Base-by-base conservation (phyloP, 176 grass and related monocot species). In the Secale cereale region DNA sequence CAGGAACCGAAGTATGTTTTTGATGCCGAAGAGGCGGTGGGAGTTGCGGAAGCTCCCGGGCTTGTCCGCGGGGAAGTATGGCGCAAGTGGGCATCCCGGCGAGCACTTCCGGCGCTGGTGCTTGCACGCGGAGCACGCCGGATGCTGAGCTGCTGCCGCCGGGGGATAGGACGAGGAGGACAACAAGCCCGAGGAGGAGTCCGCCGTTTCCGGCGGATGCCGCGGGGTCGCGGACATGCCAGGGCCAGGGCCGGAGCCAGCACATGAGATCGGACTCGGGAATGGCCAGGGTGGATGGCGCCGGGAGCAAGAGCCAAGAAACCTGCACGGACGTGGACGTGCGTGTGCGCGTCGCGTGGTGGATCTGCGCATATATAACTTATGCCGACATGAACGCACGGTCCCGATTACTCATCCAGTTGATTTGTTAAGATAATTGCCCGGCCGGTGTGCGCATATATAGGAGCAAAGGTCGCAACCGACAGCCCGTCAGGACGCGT, bases 101-200 rank as follows among this genome's bases (percentile, higher is more conserved):
- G 19, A 4, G 91, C 91, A 92, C 71, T 16, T 73, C 7, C 81
- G 87, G 4, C 91, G 87, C 69, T 75, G 81, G 71, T 85, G 82
- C 46, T 33, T 89, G 65, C 85, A 92, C 14, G 81, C 87, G 14
- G 89, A 74, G 81, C 92, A 94, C 30, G 77, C 26, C 32, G 46
- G 11, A 16, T 28, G 33, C 19, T 37, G 46, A 37, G n/a, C 35
- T 10, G 36, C 10, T 4, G 25, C 70, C 40, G 23, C 41, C 19
- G 59, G n/a, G 15, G 67, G 16, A 40, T 27, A 62, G 35, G 71
- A 36, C 8, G 73, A 22, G 12, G 84, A 37, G 32, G 60, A 77
- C 31, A 70, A n/a, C 40, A 22, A 35, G 32, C 10, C 4, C 4
- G 72, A 61, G 4, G 60, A 35, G 56, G 32, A 36, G 12, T 78